phyloP scores from a whole-genome alignment of 2,329 filamentous ascomycete species.

The Verticillium nonalfalfae region DNA sequence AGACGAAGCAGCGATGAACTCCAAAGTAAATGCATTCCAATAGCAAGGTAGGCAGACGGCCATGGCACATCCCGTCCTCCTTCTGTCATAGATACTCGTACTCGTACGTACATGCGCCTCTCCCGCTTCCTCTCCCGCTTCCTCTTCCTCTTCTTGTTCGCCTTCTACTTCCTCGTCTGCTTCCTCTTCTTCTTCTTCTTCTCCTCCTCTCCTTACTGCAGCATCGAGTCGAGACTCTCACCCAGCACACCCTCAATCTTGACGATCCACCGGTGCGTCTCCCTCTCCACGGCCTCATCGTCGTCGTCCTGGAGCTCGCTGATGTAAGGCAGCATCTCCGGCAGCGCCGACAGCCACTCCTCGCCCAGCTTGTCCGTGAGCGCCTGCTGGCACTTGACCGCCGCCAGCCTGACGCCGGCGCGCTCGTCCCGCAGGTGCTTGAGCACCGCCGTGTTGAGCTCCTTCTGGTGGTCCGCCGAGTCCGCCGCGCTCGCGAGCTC shows the following conservation, averaged over 20 bases:
- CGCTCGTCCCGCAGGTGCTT: slow-evolving; percentile 70
- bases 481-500: slow-evolving; percentile 76
- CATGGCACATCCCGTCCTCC: too few relatives aligned
- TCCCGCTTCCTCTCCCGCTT: too few relatives aligned
- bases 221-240: slow-evolving; percentile 86
- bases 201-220: slow-evolving; percentile 59
- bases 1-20: too few relatives aligned
- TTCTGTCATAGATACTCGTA: too few relatives aligned
- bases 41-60: too few relatives aligned
- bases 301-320: slow-evolving; percentile 96
- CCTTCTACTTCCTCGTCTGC: too few relatives aligned
- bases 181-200: background rate
- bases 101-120: background rate
- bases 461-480: slow-evolving; percentile 84
- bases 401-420: slow-evolving; percentile 68
- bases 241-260: slow-evolving; percentile 85
- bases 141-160: too few relatives aligned
- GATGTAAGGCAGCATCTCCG: slow-evolving; percentile 95
- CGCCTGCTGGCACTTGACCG: slow-evolving; percentile 73
- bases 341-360: slow-evolving; percentile 85
- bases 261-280: slow-evolving; percentile 85
- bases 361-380: slow-evolving; percentile 79
- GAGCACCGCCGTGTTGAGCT: slow-evolving; percentile 74
- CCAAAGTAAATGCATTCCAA: too few relatives aligned
- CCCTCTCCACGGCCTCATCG: slow-evolving; percentile 84